Base-by-base conservation (phyloP, 108 stramenopile genomes). In the Nitzschia palea region DNA sequence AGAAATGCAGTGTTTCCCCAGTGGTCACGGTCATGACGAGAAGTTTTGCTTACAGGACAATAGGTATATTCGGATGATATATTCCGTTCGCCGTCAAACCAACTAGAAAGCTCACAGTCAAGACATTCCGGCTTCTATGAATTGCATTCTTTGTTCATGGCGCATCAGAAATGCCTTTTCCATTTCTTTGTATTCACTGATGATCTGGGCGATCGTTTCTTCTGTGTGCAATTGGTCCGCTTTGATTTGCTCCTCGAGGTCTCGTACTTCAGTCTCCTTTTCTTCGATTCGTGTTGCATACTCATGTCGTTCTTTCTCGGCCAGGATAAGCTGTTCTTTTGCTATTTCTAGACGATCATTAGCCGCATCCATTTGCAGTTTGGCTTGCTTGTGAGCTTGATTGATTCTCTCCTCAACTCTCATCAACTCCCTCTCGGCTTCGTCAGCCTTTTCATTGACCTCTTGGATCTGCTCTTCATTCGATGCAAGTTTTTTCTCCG, bases 291-390 rank as follows among this genome's bases (percentile, higher is more conserved):
- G 60, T 32, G 88, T 74, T 77, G 86, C 86, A 22, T 86, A 89
- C 33, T 93, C 92, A 0, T 86, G 73, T 20, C 86, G 76, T 65
- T 90, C 86, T 55, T 85, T 80, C 59, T 96, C 95, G 4, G 92
- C 90, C 17, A 60, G 31, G 20, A 90, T 57, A 34, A 96, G 67
- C 44, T 80, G 55, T 10, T 68, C 59, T 59, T 84, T 80, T 1
- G 79, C 74, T 10, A 67, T 58, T 23, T 81, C 80, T 5, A 89
- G 68, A 26, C 75, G 59, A 28, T 83, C 77, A 54, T 86, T 81
- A 18, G 69, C 79, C 4, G 79, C 79, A 25, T 83, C 80, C 56
- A 84, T 65, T 55, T 86, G 78, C 45, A 80, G 53, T 31, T 72
- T 71, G 55, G 67, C 57, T 57, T 82, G 81, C 45, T 83, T 83